Base-by-base conservation (phyloP, 1,139 yeast species). In the Saccharomyces pastorianus region DNA sequence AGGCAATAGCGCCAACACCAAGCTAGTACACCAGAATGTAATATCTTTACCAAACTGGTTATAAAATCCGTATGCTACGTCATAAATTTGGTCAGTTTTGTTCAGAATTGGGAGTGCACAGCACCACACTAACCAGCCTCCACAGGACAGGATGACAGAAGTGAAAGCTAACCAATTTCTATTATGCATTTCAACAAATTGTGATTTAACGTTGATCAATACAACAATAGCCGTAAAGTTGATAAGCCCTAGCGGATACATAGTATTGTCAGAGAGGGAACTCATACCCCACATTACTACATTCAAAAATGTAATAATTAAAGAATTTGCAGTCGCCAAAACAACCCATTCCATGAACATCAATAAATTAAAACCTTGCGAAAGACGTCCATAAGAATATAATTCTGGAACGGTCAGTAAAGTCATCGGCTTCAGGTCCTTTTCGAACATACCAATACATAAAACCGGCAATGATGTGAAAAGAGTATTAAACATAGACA, bases 401-500 rank as follows among this genome's bases (percentile, higher is more conserved):
- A 95, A 74, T 69, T 91, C 97, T 0, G 99, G 99, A 1, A 90
- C 87, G 0, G 98, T 95, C 54, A 93, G 70, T 53, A 93, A 75
- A 0, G 99, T 93, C 1, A 95, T 82, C 0, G 98, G 95, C 53
- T 83, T 79, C 67, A 95, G 76, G 66, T 95, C 99, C 65, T 85
- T 86, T 64, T 93, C 97, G 71, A 93, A 86, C 82, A 91, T 88
- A n/a, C 99, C 99, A 53, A 95, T 76, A 64, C 96, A 88, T 49
- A 93, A 69, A 1, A 93, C 99, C 0, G 97, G 93, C 52, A 95
- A 75, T 0, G 97, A 88, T 0, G 99, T 93, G 72, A 95, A 95
- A 59, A 95, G 76, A 0, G 99, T 93, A 69, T 93, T 95, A 73
- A 88, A 95, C 97, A 95, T 90, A 0, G 98, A 88, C 59, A 93